phyloP scores from a whole-genome alignment of 768 basidiomycete species.

The Tremella fuciformis region DNA sequence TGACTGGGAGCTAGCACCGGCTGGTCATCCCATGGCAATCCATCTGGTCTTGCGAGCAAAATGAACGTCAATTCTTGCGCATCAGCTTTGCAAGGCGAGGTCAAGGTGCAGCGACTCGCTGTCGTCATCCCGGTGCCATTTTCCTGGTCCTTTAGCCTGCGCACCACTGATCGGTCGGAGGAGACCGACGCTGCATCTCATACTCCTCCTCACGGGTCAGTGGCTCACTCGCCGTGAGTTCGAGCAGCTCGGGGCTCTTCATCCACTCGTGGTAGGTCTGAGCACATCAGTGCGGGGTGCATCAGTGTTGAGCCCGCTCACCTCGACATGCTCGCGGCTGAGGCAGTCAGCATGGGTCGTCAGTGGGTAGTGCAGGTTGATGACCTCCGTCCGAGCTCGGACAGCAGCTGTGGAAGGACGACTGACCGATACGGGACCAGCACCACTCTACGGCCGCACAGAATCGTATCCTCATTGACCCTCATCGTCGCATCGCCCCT shows the following conservation, averaged over 20 bases:
- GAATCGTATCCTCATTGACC: constrained; percentile 63
- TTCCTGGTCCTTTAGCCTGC: constrained; percentile 56
- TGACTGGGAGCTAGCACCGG: constrained; percentile 32
- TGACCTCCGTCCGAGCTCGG: too few relatives aligned
- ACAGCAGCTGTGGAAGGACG: too few relatives aligned
- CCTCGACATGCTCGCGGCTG: constrained; percentile 2
- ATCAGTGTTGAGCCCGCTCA: neutral
- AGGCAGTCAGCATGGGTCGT: neutral
- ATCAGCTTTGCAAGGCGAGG: neutral
- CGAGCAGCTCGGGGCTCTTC: constrained; percentile 67
- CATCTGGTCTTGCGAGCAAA: constrained; percentile 60
- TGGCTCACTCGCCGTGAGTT: constrained; percentile 79
- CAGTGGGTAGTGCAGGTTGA: too few relatives aligned
- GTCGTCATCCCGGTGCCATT: constrained; percentile 83
- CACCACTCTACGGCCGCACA: constrained; percentile 67
- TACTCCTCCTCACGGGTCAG: constrained; percentile 76
- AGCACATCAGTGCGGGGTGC: constrained; percentile 42
- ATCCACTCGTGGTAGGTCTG: constrained; percentile 78
- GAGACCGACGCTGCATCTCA: constrained; percentile 77
- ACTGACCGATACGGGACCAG: constrained; percentile 72
- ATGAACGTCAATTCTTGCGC: constrained; percentile 79
- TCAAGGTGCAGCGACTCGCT: constrained; percentile 56
- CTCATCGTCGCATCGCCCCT: constrained; percentile 56
- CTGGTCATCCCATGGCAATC: constrained; percentile 20
- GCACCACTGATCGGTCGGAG: neutral